Evolutionary conservation across 257 asterid species (phyloP), one percentile per base, ranked within the genome.

Genomic region (Ophiorrhiza pumila): DNA sequence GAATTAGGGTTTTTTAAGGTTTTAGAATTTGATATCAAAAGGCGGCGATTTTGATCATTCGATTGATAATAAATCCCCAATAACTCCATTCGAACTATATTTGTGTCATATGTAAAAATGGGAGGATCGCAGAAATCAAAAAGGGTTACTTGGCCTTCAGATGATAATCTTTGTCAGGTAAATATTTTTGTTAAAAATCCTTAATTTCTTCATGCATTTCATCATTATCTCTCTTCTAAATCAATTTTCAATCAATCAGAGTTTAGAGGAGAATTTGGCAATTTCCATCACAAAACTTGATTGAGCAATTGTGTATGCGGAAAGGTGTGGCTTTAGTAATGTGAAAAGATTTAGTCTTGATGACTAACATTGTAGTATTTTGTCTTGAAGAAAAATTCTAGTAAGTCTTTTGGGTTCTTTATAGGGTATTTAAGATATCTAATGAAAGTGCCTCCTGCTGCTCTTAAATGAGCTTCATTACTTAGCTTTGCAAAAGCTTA

Each of bases 91-190:
- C 78, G 84, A 60, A 76, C 78, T 63, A 78, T 63, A 78, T 81
- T 68, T 49, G 70, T 79, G 76, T 71, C 72, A 73, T 76, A 86
- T 34, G 77, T 80, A 61, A 88, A 80, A 74, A 94, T 94, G 98
- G 82, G 96, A 90, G 82, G 93, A 83, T 82, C 87, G 93, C 81
- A 79, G 92, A 91, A 91, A 84, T 85, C 95, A 81, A 91, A 91
- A 86, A 86, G 83, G 85, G 92, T 94, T 82, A 65, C 88, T 58
- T 94, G 97, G 98, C 93, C 99, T 71, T 80, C 98, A 73, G 98
- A 88, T 86, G 92, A 82, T 81, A 90, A 86, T 85, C 97, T 94
- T 74, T 90, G 95, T 94, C 99, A 94, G 99, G 98, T 94, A 90
- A 65, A 81, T 77, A 42, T 72, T 69, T 57, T 75, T 35, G 53